Base-by-base conservation (phyloP, 768 basidiomycete species). In the Rhizopogon sp. region DNA sequence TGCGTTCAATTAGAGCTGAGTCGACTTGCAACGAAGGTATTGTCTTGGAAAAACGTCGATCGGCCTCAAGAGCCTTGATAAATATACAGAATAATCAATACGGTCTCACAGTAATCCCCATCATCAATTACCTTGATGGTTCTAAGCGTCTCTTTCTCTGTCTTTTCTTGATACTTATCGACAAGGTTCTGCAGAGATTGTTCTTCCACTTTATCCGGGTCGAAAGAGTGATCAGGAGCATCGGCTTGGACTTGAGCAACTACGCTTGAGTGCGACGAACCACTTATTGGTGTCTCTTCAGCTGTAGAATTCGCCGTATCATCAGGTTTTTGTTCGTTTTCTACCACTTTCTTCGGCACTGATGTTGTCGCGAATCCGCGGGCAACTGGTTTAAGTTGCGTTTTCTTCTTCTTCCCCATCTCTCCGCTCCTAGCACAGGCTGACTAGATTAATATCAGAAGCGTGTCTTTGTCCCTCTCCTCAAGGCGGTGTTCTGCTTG, bases 371-470 rank as follows among this genome's bases (percentile, higher is more conserved):
- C 84, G 63, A 93, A 91, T 14, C 88, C 89, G 53, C 92, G 83
- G 41, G 70, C 79, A 41, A 88, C 75, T 20, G 87, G 82, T 70
- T 88, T 90, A 62, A 88, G 67, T 66, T 90, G 85, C 6, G 84
- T 82, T 73, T 90, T 93, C 79, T 86, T 93, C 76, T 90, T 91
- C 77, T 91, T 93, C 56, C 84, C 76, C 88, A 90, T 90, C 43
- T 49, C 31, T 49, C 31, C 52, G 28, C 47, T 49, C 35, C 47
- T 20, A 49, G 20, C 14, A 37, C 14, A 16, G 17, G 35, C 35
- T 11, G 14, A 49, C 20, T 9, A 14, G 17, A 33, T 22, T 49
- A 22, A n/a, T n/a, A 37, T 37, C 20, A 10, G 37, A 9, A n/a
- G 22, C 35, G 20, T 6, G 17, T 16, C 8, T 37, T 49, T 16